These are phyloP conservation scores for Candida montana DNA, from an alignment of 805 yeast genomes.

Conservation along the genomic window DNA sequence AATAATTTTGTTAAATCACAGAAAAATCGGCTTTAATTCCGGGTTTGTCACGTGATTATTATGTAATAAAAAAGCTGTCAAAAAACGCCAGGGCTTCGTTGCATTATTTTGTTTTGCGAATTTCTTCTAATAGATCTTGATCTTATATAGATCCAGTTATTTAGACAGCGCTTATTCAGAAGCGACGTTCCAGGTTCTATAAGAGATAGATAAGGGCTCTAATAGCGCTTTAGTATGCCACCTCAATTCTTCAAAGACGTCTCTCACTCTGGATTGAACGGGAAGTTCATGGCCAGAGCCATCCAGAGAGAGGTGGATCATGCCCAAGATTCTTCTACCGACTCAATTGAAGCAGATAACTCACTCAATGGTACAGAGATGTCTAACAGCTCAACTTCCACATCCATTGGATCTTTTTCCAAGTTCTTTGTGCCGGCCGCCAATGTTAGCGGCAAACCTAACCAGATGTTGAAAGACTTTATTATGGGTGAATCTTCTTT, in stretches of 20 bases:
- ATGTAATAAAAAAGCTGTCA: too few relatives aligned
- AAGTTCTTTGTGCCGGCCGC: slow-evolving; percentile 6
- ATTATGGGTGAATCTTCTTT: slow-evolving; percentile 6
- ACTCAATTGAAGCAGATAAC: slow-evolving; percentile 2
- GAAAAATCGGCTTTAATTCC: not conserved
- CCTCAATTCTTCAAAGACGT: slow-evolving; percentile 24
- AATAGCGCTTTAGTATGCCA: slow-evolving; percentile 17
- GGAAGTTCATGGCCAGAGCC: slow-evolving; percentile 19
- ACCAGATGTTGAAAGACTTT: not conserved
- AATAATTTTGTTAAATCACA: not conserved
- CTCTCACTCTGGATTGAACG: slow-evolving; percentile 13
- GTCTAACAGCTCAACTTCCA: not conserved
- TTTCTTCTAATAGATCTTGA: too few relatives aligned
- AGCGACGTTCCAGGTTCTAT: too few relatives aligned
- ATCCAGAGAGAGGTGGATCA: slow-evolving; percentile 8
- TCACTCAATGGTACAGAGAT: slow-evolving; percentile 2
- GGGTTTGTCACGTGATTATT: slow-evolving; percentile 4
- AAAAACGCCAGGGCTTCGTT: not conserved
- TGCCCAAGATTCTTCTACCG: slow-evolving; percentile 3
- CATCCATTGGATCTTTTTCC: slow-evolving; percentile 11
- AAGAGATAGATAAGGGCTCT: too few relatives aligned
- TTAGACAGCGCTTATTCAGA: too few relatives aligned
- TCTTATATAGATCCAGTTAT: not conserved
- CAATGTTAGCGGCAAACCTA: slow-evolving; percentile 4
- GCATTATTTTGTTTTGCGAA: too few relatives aligned